A percentile compares a stretch with the other conserved stretches of the same genome.
Conservation (phyloP, 2,329 filamentous ascomycete species). For the Fusarium albidum region DNA sequence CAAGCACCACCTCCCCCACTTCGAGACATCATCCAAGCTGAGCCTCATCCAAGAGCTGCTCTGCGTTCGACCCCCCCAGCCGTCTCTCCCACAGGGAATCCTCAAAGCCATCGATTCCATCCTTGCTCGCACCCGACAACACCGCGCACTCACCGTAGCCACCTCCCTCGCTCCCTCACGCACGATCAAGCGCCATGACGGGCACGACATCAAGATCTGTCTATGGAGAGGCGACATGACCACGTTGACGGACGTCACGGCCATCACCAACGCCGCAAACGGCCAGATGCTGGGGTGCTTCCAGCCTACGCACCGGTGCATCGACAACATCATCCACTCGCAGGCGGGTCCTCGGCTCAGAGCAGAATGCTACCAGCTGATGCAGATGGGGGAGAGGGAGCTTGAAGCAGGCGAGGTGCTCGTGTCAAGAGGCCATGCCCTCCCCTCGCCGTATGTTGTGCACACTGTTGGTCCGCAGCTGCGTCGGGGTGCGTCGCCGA, state of each 20-base stretch:
- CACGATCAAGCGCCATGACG: neutral
- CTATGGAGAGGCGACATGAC: slow-evolving; percentile 38
- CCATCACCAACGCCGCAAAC: slow-evolving; percentile 37
- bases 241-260: slow-evolving; percentile 15
- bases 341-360: slow-evolving; percentile 32
- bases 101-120: slow-evolving; percentile 24
- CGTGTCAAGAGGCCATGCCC: slow-evolving; percentile 17
- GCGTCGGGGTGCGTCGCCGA: neutral
- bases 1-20: slow-evolving; percentile 17
- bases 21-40: slow-evolving; percentile 25
- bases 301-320: slow-evolving; percentile 33
- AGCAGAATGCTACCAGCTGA: slow-evolving; percentile 25
- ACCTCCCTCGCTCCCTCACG: neutral
- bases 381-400: slow-evolving; percentile 4
- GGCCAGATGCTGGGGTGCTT: slow-evolving; percentile 33
- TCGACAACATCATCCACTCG: slow-evolving; percentile 37
- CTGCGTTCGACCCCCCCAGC: slow-evolving; percentile 25
- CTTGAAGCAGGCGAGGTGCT: slow-evolving; percentile 22
- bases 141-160: slow-evolving; percentile 9
- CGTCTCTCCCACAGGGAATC: slow-evolving; percentile 9
- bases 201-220: neutral
- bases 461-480: slow-evolving; percentile 35
- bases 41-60: slow-evolving; percentile 20
- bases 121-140: neutral
- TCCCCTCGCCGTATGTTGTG: slow-evolving; percentile 19